phyloP scores from a whole-genome alignment of 768 basidiomycete species.

The Terana coerulea region DNA sequence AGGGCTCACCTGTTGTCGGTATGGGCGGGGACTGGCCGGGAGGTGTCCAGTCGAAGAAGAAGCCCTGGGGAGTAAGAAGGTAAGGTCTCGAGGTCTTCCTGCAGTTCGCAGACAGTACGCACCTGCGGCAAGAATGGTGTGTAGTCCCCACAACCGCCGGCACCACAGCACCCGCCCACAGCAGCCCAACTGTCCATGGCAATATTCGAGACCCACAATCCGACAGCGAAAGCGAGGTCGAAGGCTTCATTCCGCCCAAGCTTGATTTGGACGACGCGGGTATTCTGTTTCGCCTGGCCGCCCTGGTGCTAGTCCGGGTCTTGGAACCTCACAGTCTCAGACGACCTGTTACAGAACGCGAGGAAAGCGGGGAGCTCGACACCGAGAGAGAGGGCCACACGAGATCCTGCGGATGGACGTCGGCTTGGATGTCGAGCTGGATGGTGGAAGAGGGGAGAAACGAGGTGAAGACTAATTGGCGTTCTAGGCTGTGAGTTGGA shows the following conservation, averaged over 20 bases:
- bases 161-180: constrained; percentile 7
- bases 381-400: not conserved
- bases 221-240: not conserved
- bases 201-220: not conserved
- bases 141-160: constrained; percentile 4
- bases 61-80: constrained; percentile 17
- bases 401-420: constrained; percentile 3
- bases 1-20: constrained; percentile 27
- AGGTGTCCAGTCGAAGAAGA: constrained; percentile 30
- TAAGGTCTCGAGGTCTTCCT: not conserved
- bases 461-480: not conserved
- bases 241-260: not conserved
- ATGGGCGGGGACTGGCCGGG: constrained; percentile 27
- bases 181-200: not conserved
- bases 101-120: not conserved
- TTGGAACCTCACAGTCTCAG: not conserved
- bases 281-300: too few species aligned
- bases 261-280: constrained; percentile 14
- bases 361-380: not conserved
- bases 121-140: constrained; percentile 14
- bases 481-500: too few species aligned
- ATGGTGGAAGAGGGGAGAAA: not conserved
- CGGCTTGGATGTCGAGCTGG: not conserved
- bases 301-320: too few species aligned
- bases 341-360: not conserved